phyloP scores from a whole-genome alignment of 441 rosid genomes.

The Daphne laureola region DNA sequence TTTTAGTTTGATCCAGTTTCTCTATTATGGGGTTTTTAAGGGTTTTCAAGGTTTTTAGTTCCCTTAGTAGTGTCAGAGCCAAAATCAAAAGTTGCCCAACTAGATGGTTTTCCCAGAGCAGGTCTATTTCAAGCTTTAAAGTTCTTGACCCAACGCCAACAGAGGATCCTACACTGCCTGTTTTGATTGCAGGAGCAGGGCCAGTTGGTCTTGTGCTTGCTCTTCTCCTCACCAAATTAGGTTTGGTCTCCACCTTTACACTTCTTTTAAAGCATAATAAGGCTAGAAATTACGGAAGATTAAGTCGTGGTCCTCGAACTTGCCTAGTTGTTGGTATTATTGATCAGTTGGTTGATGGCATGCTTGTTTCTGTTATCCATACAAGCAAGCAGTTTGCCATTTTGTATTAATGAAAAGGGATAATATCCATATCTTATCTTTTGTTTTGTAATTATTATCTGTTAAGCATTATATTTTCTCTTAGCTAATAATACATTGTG shows the following conservation, averaged over 20 bases:
- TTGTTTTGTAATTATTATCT: too few species aligned
- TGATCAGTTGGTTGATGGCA: too few species aligned
- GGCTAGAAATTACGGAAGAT: too few species aligned
- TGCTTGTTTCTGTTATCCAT: too few species aligned
- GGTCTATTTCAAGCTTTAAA: slow-evolving; percentile 27
- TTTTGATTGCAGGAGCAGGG: slow-evolving; percentile 90
- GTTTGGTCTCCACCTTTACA: slow-evolving; percentile 17
- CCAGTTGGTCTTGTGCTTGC: slow-evolving; percentile 96
- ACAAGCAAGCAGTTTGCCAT: too few species aligned
- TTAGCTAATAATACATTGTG: too few species aligned
- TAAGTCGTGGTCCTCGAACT: too few species aligned
- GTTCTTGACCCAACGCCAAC: slow-evolving; percentile 2
- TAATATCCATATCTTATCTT: too few species aligned
- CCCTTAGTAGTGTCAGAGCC: slow-evolving; percentile 22
- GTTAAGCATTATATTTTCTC: too few species aligned
- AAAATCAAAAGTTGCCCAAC: slow-evolving; percentile 27
- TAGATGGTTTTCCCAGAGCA: slow-evolving; percentile 21
- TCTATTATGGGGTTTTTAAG: slow-evolving; percentile 38
- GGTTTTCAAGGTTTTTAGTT: slow-evolving; percentile 34
- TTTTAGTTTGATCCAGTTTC: slow-evolving; percentile 5
- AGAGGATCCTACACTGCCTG: slow-evolving; percentile 53
- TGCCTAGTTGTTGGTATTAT: too few species aligned
- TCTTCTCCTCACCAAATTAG: slow-evolving; percentile 70
- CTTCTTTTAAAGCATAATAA: too few species aligned
- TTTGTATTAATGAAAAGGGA: too few species aligned